Evolutionary conservation across 352 stramenopile genomes (phyloP).

Genomic region (Phytophthora fragariae): DNA sequence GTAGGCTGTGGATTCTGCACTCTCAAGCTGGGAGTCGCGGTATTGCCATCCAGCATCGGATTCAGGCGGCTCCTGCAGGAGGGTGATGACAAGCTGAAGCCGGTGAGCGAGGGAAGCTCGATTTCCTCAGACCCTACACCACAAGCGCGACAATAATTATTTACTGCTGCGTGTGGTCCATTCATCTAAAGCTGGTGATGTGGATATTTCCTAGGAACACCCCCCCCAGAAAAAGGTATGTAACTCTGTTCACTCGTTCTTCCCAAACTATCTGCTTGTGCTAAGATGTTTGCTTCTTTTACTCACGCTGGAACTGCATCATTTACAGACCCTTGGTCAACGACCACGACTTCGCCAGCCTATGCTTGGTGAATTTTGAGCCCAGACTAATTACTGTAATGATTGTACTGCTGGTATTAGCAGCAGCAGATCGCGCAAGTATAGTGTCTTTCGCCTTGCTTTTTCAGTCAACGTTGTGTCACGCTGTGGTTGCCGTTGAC

Average conservation of each 20-base stretch:
- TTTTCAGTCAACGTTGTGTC: no score
- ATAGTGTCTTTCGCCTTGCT: no score
- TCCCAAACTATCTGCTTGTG: not conserved
- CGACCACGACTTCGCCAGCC: constrained; percentile 57
- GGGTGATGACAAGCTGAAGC: constrained; percentile 15
- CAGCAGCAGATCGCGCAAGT: no score
- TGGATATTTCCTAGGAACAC: constrained; percentile 44
- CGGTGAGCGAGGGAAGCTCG: constrained; percentile 12
- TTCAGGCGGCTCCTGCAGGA: constrained; percentile 6
- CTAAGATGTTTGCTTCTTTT: not conserved
- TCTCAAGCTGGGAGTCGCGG: constrained; percentile 15
- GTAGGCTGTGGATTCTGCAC: constrained; percentile 12
- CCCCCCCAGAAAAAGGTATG: constrained; percentile 46
- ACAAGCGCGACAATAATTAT: constrained; percentile 37
- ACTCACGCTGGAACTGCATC: constrained; percentile 47
- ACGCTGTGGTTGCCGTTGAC: no score
- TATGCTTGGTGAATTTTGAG: constrained; percentile 29
- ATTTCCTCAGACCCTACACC: constrained; percentile 1
- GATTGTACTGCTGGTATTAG: no score
- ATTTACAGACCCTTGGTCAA: constrained; percentile 82
- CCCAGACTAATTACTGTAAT: no score
- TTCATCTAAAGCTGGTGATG: constrained; percentile 47
- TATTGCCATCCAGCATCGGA: constrained; percentile 11
- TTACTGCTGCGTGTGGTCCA: constrained; percentile 38
- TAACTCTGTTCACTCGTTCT: constrained; percentile 40